Conservation (phyloP, 106 monocot genomes). For the Phalaenopsis aphrodite region DNA sequence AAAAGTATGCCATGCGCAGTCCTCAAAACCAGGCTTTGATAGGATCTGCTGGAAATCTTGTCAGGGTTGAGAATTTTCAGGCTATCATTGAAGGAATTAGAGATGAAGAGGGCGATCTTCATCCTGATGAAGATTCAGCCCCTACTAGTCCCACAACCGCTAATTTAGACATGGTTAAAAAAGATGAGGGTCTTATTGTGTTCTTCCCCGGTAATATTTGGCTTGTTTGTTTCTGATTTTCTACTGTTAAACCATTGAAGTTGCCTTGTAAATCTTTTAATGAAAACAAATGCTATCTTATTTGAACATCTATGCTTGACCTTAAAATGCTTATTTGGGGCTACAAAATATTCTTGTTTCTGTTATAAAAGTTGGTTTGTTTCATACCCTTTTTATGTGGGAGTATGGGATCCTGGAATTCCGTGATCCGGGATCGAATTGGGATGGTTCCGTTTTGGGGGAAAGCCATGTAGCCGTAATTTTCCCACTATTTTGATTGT, state of each 20-base stretch:
- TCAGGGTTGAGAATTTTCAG: constrained; percentile 71
- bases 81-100: constrained; percentile 56
- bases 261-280: background rate
- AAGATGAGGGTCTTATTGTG: constrained; percentile 85
- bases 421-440: too few species aligned
- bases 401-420: too few species aligned
- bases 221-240: background rate
- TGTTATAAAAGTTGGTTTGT: background rate
- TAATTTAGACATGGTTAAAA: constrained; percentile 38
- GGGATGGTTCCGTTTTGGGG: too few species aligned
- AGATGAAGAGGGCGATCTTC: constrained; percentile 98
- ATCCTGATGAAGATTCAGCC: constrained; percentile 31
- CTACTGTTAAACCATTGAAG: background rate
- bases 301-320: background rate
- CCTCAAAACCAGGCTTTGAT: constrained; percentile 64
- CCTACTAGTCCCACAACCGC: constrained; percentile 15
- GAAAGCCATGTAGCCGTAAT: too few species aligned
- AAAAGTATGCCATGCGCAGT: constrained; percentile 81
- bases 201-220: constrained; percentile 84
- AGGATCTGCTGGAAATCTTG: constrained; percentile 84
- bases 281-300: background rate
- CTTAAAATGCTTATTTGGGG: background rate
- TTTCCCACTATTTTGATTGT: too few species aligned
- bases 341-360: background rate
- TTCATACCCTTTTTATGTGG: background rate